Conservation (phyloP, 2,329 filamentous ascomycete genomes). For the Coniochaeta prunicola region DNA sequence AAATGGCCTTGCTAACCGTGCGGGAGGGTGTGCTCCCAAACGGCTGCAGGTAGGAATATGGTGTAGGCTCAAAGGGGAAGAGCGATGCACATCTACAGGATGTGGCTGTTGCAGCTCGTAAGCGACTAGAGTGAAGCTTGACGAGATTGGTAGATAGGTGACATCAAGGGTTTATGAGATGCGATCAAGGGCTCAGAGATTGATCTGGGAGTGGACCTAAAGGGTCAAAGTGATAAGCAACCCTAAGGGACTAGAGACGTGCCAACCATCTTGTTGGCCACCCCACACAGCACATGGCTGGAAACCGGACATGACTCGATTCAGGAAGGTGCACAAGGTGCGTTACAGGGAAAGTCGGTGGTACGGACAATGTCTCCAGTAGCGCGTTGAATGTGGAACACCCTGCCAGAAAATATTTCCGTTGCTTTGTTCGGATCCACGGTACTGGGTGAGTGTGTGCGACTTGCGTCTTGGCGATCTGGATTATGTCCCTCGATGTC, state of each 20-base stretch:
- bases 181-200: background rate
- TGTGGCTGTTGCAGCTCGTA: background rate
- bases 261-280: background rate
- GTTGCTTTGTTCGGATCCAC: background rate
- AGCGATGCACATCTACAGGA: background rate
- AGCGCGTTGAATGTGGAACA: background rate
- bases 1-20: background rate
- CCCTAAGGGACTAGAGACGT: background rate
- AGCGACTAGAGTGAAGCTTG: background rate
- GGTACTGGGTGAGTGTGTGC: background rate
- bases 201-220: background rate
- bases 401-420: background rate
- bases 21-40: background rate
- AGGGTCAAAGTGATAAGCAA: conserved; percentile 2
- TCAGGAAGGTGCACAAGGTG: background rate
- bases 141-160: background rate
- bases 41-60: background rate
- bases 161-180: conserved; percentile 2
- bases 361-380: background rate
- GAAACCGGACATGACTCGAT: background rate
- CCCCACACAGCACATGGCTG: background rate
- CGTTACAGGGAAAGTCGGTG: background rate
- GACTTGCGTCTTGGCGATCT: background rate
- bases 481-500: background rate
- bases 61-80: background rate